phyloP scores from a whole-genome alignment of 2,329 filamentous ascomycete species.

The Botryotinia convoluta region DNA sequence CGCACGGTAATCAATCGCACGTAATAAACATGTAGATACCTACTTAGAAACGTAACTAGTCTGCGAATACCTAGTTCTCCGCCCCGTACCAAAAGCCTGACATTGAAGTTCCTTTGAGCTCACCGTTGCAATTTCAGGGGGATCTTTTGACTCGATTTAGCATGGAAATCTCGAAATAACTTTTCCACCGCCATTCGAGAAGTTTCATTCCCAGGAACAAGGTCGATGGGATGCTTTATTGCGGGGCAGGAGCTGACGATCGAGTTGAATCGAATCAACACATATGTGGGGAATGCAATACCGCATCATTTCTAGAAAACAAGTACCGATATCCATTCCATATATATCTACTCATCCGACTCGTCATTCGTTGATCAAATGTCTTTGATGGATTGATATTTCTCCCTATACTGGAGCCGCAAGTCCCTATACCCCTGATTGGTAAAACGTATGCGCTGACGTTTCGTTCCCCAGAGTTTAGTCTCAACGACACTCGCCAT shows the following conservation, averaged over 20 bases:
- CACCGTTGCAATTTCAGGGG: neutral
- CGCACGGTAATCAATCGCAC: neutral
- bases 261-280: neutral
- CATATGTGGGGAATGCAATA: neutral
- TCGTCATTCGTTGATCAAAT: neutral
- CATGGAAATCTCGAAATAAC: neutral
- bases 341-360: neutral
- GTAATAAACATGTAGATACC: neutral
- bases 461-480: slow-evolving; percentile 1
- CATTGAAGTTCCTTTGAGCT: neutral
- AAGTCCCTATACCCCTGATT: slow-evolving; percentile 7
- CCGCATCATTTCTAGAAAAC: neutral
- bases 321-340: neutral
- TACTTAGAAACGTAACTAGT: neutral
- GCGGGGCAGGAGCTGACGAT: neutral
- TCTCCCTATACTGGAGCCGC: neutral
- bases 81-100: neutral
- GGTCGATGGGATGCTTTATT: neutral
- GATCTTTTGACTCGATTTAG: neutral
- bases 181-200: neutral
- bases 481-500: slow-evolving; percentile 8
- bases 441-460: slow-evolving; percentile 1
- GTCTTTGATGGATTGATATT: neutral
- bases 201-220: neutral
- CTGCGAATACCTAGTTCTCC: neutral